Conservation (phyloP, 1,284 basidiomycete genomes). For the Violaceomyces palustris region DNA sequence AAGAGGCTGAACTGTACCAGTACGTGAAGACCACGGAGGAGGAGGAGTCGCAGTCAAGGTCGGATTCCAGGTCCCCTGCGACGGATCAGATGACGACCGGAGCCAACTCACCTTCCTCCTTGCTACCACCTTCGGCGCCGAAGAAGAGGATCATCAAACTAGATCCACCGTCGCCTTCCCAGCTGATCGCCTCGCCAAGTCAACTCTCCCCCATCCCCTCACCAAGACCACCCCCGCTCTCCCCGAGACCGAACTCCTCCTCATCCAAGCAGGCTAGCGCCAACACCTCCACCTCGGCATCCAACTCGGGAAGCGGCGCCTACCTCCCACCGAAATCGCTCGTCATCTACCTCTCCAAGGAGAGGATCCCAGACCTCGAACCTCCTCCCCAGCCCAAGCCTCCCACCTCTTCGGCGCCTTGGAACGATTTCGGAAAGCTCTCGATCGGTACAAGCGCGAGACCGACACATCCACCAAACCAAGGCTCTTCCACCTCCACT, state of each 20-base stretch:
- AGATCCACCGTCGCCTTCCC: slow-evolving; percentile 5
- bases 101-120: background rate
- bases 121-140: background rate
- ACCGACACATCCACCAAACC: no score
- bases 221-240: background rate
- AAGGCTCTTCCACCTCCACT: no score
- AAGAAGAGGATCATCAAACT: slow-evolving; percentile 16
- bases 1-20: slow-evolving; percentile 68
- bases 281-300: background rate
- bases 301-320: background rate
- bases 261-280: background rate
- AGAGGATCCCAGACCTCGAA: slow-evolving; percentile 24
- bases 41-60: slow-evolving; percentile 1
- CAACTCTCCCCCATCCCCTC: background rate
- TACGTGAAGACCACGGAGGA: slow-evolving; percentile 68
- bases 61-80: no score
- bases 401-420: background rate
- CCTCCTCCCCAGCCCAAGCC: slow-evolving; percentile 9
- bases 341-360: slow-evolving; percentile 24
- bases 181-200: background rate
- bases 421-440: background rate
- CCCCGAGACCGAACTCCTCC: background rate
- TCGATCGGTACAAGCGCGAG: background rate
- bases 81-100: no score
- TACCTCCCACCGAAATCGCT: slow-evolving; percentile 22